Evolutionary conservation across 192 early-diverging fungal genomes (phyloP).

Genomic region (Podila horticola): DNA sequence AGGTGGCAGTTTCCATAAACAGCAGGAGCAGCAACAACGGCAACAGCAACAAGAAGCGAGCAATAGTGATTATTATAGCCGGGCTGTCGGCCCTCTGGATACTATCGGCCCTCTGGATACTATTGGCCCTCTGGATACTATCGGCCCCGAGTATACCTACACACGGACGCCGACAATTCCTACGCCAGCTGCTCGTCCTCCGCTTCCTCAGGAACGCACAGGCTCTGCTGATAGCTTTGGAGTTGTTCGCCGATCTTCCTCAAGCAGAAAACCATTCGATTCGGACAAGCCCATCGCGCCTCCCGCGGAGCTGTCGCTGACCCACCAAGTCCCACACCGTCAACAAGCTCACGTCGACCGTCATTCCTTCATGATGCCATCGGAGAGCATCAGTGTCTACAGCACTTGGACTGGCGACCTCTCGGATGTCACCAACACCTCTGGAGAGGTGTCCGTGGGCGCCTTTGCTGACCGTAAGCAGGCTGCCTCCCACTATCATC

Average conservation of each 20-base stretch:
- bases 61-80: background rate
- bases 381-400: constrained; percentile 26
- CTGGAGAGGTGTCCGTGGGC: constrained; percentile 43
- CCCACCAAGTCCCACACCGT: background rate
- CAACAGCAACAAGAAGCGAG: background rate
- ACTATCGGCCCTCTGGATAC: too few species aligned
- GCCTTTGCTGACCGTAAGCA: constrained; percentile 42
- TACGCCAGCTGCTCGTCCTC: background rate
- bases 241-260: constrained; percentile 22
- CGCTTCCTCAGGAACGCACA: constrained; percentile 9
- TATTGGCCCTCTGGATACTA: background rate
- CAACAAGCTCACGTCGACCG: constrained; percentile 18
- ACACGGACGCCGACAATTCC: background rate
- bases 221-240: constrained; percentile 46
- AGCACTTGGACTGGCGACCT: constrained; percentile 47
- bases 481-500: background rate
- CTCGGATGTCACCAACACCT: constrained; percentile 46
- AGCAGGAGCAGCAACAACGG: constrained; percentile 12
- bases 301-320: background rate
- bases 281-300: background rate
- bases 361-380: constrained; percentile 49
- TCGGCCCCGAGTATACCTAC: background rate
- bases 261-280: background rate
- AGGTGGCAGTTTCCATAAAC: constrained; percentile 19
- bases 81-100: background rate